These are phyloP conservation scores for Biscutella laevigata DNA, from an alignment of 441 rosid species.

Conservation along the genomic window DNA sequence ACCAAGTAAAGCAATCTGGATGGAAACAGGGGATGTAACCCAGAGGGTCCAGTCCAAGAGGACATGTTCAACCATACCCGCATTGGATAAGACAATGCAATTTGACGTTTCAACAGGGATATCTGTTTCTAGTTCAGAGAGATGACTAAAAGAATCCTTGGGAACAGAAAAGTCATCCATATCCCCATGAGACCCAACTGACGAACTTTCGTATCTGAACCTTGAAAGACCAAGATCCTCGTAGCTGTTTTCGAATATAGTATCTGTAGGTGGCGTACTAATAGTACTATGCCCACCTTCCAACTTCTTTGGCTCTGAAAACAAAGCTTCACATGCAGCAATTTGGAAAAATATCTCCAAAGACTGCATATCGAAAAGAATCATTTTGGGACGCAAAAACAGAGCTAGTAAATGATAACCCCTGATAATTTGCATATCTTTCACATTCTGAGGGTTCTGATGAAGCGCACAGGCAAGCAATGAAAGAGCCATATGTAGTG, in stretches of 20 bases:
- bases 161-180: constrained; percentile 90
- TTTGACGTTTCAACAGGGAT: constrained; percentile 83
- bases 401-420: constrained; percentile 98
- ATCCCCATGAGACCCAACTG: constrained; percentile 92
- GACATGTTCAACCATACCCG: constrained; percentile 99
- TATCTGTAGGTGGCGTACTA: constrained; percentile 41
- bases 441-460: constrained; percentile 94
- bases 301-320: constrained; percentile 86
- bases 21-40: constrained; percentile 86
- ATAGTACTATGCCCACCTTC: constrained; percentile 32
- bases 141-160: constrained; percentile 88
- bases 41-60: constrained; percentile 99
- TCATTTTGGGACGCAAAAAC: constrained; percentile 86
- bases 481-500: constrained; percentile 97
- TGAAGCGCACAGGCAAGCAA: constrained; percentile 91
- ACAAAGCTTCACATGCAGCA: constrained; percentile 99
- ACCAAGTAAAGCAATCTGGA: constrained; percentile 89
- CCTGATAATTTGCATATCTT: constrained; percentile 93
- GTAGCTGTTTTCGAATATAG: constrained; percentile 61
- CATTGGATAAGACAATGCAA: constrained; percentile 94
- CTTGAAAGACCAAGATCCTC: constrained; percentile 79
- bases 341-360: constrained; percentile 95
- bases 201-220: constrained; percentile 80
- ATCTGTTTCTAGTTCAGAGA: constrained; percentile 93
- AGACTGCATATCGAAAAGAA: constrained; percentile 93